A percentile compares a stretch with the other conserved stretches of the same genome.
Evolutionary conservation across 164 flowering plant species (phyloP).

Genomic region (Aristolochia fimbriata): DNA sequence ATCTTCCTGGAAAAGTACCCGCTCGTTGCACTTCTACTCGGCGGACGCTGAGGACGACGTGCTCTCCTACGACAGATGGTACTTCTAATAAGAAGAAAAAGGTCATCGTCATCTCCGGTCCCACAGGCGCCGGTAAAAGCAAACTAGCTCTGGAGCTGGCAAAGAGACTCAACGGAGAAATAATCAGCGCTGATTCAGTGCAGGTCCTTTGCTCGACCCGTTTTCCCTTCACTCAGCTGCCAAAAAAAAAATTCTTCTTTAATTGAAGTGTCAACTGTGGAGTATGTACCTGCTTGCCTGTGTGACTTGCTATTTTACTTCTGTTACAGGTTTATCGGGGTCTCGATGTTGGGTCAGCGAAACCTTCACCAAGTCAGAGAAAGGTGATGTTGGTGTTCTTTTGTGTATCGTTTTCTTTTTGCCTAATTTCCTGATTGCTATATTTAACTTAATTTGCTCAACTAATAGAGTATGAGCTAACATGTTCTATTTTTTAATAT

Average conservation of each 20-base stretch:
- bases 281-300: neutral
- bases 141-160: conserved; percentile 81
- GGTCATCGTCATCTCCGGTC: conserved; percentile 88
- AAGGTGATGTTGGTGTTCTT: conserved; percentile 30
- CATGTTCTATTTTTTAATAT: neutral
- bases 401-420: neutral
- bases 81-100: conserved; percentile 35
- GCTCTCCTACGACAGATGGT: conserved; percentile 12
- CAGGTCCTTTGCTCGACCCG: conserved; percentile 37
- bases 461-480: neutral
- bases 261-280: neutral
- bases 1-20: no score
- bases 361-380: conserved; percentile 62
- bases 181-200: conserved; percentile 95
- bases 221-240: neutral
- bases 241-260: neutral
- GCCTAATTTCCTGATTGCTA: neutral
- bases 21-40: no score
- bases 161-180: conserved; percentile 84
- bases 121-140: conserved; percentile 89
- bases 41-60: conserved; percentile 9
- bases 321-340: conserved; percentile 72
- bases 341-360: conserved; percentile 95
- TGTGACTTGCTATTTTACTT: neutral
- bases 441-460: neutral